Evolutionary conservation across 441 rosid species (phyloP).

Genomic region (Pelargonium australe): DNA sequence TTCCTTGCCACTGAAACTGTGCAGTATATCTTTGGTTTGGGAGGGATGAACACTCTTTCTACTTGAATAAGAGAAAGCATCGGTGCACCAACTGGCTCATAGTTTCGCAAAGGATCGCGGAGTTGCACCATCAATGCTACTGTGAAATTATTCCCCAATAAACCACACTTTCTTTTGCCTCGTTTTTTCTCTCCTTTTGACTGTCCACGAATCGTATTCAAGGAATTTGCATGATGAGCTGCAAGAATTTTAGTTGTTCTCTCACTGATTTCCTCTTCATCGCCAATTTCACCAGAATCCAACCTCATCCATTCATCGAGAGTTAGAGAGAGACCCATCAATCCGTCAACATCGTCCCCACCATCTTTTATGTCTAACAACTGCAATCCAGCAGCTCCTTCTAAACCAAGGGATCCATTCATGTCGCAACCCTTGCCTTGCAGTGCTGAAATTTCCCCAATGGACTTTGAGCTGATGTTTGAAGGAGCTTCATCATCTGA

Average conservation of each 20-base stretch:
- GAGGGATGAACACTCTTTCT: conserved; percentile 82
- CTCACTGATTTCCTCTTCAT: conserved; percentile 70
- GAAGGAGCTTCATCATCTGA: conserved; percentile 63
- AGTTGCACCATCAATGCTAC: conserved; percentile 90
- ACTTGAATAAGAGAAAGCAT: conserved; percentile 95
- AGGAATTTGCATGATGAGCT: conserved; percentile 80
- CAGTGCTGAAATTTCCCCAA: conserved; percentile 62
- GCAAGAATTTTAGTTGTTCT: conserved; percentile 76
- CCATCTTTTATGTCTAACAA: conserved; percentile 55
- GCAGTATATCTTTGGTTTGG: conserved; percentile 67
- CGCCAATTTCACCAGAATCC: conserved; percentile 78
- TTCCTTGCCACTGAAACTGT: conserved; percentile 53
- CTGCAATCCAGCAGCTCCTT: conserved; percentile 82
- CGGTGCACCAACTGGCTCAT: conserved; percentile 89
- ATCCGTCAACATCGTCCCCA: conserved; percentile 54
- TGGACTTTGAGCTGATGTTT: conserved; percentile 53
- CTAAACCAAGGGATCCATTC: conserved; percentile 57
- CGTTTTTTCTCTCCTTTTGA: conserved; percentile 61
- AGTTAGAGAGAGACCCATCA: conserved; percentile 84
- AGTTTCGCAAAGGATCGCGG: conserved; percentile 69
- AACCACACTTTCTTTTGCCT: conserved; percentile 59
- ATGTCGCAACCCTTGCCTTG: conserved; percentile 51
- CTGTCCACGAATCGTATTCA: conserved; percentile 58
- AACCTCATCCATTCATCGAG: conserved; percentile 91
- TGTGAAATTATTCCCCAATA: conserved; percentile 83